Percentiles rank a stretch among this genome's conserved stretches.
These are phyloP conservation scores for Terfezia boudieri DNA, from an alignment of 495 filamentous ascomycete species.

Conservation along the genomic window DNA sequence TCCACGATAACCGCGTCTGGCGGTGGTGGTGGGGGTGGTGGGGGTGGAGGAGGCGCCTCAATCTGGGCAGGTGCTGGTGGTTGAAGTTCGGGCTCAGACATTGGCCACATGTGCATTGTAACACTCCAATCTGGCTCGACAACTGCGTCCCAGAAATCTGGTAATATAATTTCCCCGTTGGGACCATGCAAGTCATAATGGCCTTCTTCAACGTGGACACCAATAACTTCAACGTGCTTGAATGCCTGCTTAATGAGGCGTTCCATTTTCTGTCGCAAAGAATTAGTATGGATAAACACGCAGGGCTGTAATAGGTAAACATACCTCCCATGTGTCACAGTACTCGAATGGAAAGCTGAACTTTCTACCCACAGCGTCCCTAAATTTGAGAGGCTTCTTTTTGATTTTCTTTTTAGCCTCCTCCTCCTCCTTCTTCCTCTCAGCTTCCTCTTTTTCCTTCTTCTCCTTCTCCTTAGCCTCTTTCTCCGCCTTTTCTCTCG, in stretches of 20 bases:
- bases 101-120: constrained; percentile 95
- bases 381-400: constrained; percentile 37
- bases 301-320: constrained; percentile 4
- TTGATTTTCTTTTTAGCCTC: constrained; percentile 27
- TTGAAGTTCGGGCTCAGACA: constrained; percentile 24
- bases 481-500: constrained; percentile 16
- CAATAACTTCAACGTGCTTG: constrained; percentile 26
- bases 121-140: constrained; percentile 46
- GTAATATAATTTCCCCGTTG: constrained; percentile 27
- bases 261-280: constrained; percentile 29
- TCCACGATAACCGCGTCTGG: constrained; percentile 1
- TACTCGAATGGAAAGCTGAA: constrained; percentile 42
- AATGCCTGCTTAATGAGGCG: constrained; percentile 29
- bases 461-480: constrained; percentile 22
- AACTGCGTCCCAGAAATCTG: constrained; percentile 30
- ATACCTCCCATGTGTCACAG: constrained; percentile 42
- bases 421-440: constrained; percentile 29
- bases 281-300: not conserved
- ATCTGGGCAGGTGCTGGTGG: constrained; percentile 3
- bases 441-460: constrained; percentile 11
- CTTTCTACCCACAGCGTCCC: constrained; percentile 42
- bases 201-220: constrained; percentile 26
- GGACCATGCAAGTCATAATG: constrained; percentile 28
- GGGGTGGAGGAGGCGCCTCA: constrained; percentile 4
- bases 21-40: constrained; percentile 4